These are phyloP conservation scores for Cenchrus purpureus DNA, from an alignment of 176 grass and related monocot species.

Conservation along the genomic window DNA sequence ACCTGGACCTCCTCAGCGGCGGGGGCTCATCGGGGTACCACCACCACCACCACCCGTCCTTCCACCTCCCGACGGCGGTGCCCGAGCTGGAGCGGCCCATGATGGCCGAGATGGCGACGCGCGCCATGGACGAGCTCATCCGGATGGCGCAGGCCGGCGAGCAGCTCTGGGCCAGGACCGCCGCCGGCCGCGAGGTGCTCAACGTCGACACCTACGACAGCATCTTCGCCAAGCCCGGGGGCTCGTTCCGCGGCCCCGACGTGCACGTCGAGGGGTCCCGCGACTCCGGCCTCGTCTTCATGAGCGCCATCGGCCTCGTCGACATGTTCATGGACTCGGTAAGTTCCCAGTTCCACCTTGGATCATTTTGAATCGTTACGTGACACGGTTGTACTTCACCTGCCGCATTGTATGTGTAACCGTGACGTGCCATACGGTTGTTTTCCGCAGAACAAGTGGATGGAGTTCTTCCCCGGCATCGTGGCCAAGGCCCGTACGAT, in stretches of 20 bases:
- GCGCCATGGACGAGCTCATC: constrained; percentile 89
- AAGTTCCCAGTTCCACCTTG: not conserved
- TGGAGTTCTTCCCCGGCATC: constrained; percentile 76
- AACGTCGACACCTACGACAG: constrained; percentile 68
- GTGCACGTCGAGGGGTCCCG: constrained; percentile 73
- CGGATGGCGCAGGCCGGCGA: constrained; percentile 69
- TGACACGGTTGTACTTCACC: not conserved
- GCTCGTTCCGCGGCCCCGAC: constrained; percentile 58
- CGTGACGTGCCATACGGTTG: constrained; percentile 14
- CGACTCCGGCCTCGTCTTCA: constrained; percentile 65
- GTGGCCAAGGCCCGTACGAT: constrained; percentile 73
- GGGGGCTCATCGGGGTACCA: constrained; percentile 43
- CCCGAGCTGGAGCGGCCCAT: constrained; percentile 79
- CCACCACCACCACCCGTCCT: not conserved
- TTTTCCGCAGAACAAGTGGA: constrained; percentile 63
- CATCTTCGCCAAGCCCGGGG: constrained; percentile 62
- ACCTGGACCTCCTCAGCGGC: constrained; percentile 74
- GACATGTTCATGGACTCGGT: constrained; percentile 91
- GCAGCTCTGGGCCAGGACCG: constrained; percentile 66
- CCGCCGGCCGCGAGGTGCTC: constrained; percentile 57
- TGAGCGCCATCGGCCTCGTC: constrained; percentile 66
- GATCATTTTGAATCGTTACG: not conserved
- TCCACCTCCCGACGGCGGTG: constrained; percentile 56
- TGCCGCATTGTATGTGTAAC: not conserved
- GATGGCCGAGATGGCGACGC: constrained; percentile 73